Base-by-base conservation (phyloP, 306 rosid genomes). In the Cicer yamashitae region DNA sequence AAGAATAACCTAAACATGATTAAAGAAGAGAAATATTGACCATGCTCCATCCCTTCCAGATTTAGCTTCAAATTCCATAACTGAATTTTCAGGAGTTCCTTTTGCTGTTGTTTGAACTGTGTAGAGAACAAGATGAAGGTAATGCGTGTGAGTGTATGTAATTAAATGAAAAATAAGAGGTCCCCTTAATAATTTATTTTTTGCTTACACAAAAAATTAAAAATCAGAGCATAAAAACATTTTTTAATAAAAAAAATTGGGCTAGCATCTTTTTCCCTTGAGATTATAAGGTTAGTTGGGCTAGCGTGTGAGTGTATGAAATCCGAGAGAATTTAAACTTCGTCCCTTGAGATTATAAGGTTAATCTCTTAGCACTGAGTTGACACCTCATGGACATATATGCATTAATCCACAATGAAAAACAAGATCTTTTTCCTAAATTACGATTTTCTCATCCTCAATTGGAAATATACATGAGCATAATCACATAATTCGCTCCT, bases 21-120 rank as follows among this genome's bases (percentile, higher is more conserved):
- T 70, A 41, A 64, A 79, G 62, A 79, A 71, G 61, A 71, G 61
- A 77, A 70, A 79, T 77, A 89, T 79, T 87, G 72, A 96, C 99
- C 99, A 96, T 88, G 99, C 99, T 71, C 97, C 96, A 86, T 96
- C 99, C 81, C 99, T 90, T 73, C 91, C 93, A 68, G 99, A 96
- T 87, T 92, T 96, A 63, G 99, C 99, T 89, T 96, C 99, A 56
- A 90, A 92, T 83, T 96, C 99, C 86, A 87, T 80, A 17, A 81
- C 81, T 7, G 91, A 79, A 86, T 78, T 89, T 77, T 96, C 97
- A 44, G 93, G 63, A 78, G 88, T 57, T 78, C 77, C 83, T 83
- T 85, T 92, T 75, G 82, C 92, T 40, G 87, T 17, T 13, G 86
- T 84, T 74, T 88, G 80, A 84, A 82, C 91, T 91, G 88, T 67